Conservation (phyloP, 2,329 filamentous ascomycete genomes). For the Colletotrichum incanum region DNA sequence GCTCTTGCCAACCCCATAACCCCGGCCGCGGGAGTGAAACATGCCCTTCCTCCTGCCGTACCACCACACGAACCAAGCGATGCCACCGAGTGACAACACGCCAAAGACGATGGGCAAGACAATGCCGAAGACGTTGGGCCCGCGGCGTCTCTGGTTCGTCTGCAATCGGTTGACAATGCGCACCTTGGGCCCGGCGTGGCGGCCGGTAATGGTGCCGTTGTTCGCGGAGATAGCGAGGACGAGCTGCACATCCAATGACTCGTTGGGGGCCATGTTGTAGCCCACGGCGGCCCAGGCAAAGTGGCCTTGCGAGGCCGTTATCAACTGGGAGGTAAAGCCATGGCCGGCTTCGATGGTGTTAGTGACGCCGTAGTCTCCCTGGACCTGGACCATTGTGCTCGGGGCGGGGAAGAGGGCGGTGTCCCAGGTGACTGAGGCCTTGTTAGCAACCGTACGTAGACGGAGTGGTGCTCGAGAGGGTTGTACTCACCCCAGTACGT, state of each 20-base stretch:
- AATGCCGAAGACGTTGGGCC: conserved; percentile 34
- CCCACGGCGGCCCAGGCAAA: conserved; percentile 38
- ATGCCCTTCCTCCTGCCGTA: conserved; percentile 35
- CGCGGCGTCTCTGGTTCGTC: not conserved
- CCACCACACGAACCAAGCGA: conserved; percentile 41
- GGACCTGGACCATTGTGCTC: conserved; percentile 36
- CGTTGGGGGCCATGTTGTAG: conserved; percentile 24
- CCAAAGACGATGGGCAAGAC: conserved; percentile 40
- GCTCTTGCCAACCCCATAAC: conserved; percentile 42
- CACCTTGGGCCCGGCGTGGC: conserved; percentile 38
- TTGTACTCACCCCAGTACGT: conserved; percentile 41
- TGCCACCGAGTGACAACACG: conserved; percentile 25
- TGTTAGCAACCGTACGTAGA: conserved; percentile 12
- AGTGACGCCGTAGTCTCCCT: conserved; percentile 39
- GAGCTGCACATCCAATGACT: conserved; percentile 36
- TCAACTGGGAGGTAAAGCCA: conserved; percentile 38
- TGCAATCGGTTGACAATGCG: conserved; percentile 17
- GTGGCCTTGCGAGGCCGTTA: conserved; percentile 40
- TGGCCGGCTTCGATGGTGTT: conserved; percentile 31
- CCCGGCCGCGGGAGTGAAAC: conserved; percentile 35
- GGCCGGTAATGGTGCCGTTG: conserved; percentile 31
- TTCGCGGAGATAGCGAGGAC: conserved; percentile 34
- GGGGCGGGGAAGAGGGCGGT: conserved; percentile 37
- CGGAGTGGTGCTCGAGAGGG: not conserved
- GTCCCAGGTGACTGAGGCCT: conserved; percentile 43